phyloP scores from a whole-genome alignment of 768 basidiomycete genomes.

The Chalciporus chontae region DNA sequence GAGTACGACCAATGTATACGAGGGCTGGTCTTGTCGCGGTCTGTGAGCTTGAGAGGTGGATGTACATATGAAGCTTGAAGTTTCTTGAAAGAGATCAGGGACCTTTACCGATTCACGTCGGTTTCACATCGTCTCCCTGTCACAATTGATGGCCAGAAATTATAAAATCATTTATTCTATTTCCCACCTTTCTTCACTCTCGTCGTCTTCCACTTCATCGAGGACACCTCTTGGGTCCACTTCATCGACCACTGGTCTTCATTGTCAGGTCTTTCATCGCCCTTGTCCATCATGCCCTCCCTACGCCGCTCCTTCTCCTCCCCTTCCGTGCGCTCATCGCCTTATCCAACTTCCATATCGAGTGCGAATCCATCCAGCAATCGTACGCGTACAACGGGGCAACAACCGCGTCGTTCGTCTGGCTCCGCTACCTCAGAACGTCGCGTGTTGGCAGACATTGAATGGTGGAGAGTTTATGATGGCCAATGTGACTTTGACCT shows the following conservation, averaged over 20 bases:
- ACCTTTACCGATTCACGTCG: conserved; percentile 9
- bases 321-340: conserved; percentile 64
- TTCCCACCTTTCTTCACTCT: conserved; percentile 34
- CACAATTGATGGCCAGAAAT: conserved; percentile 29
- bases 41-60: no score
- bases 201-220: conserved; percentile 18
- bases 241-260: conserved; percentile 20
- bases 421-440: conserved; percentile 62
- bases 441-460: conserved; percentile 80
- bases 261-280: conserved; percentile 14
- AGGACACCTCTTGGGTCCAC: conserved; percentile 40
- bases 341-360: conserved; percentile 50
- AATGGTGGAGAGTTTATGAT: conserved; percentile 81
- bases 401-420: conserved; percentile 54
- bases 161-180: conserved; percentile 41
- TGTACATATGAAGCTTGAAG: no score
- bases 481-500: conserved; percentile 49
- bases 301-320: conserved; percentile 76
- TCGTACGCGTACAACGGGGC: conserved; percentile 36
- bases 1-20: no score
- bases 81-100: neutral
- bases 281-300: conserved; percentile 53
- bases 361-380: conserved; percentile 32
- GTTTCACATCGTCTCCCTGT: conserved; percentile 13
- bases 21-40: no score